Evolutionary conservation across 768 basidiomycete species (phyloP).

Genomic region (Collybiopsis luxurians): DNA sequence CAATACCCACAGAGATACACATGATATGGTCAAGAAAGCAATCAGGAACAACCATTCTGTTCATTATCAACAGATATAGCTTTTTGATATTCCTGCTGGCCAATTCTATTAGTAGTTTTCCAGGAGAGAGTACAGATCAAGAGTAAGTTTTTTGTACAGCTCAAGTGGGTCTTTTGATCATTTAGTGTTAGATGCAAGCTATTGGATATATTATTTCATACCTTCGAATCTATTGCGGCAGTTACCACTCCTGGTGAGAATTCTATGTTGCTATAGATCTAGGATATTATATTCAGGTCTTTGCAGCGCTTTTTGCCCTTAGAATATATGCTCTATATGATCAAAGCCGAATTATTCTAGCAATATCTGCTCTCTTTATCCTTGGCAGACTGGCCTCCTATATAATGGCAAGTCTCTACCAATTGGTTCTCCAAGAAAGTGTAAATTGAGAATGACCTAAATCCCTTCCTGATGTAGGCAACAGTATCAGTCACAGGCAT

Average conservation of each 20-base stretch:
- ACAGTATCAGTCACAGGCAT: too few relatives aligned
- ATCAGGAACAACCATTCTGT: background rate
- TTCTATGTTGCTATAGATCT: background rate
- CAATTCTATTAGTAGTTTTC: background rate
- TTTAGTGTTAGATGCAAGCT: background rate
- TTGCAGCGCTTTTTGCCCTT: background rate
- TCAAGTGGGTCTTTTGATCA: background rate
- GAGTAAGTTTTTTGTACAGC: background rate
- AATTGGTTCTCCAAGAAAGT: background rate
- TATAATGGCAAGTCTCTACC: background rate
- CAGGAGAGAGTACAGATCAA: background rate
- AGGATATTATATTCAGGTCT: background rate
- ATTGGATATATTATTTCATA: background rate
- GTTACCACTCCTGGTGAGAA: background rate
- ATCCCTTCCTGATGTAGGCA: too few relatives aligned
- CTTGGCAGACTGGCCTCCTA: too few relatives aligned
- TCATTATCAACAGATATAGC: background rate
- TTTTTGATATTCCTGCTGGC: background rate
- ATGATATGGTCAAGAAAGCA: background rate
- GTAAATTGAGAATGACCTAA: too few relatives aligned
- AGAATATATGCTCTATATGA: background rate
- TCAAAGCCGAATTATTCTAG: background rate
- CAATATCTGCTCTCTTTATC: background rate
- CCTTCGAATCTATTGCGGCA: background rate
- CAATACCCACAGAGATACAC: background rate